Evolutionary conservation across 495 filamentous ascomycete species (phyloP), one percentile per base, ranked within the genome.

Genomic region (Venustampulla echinocandica): DNA sequence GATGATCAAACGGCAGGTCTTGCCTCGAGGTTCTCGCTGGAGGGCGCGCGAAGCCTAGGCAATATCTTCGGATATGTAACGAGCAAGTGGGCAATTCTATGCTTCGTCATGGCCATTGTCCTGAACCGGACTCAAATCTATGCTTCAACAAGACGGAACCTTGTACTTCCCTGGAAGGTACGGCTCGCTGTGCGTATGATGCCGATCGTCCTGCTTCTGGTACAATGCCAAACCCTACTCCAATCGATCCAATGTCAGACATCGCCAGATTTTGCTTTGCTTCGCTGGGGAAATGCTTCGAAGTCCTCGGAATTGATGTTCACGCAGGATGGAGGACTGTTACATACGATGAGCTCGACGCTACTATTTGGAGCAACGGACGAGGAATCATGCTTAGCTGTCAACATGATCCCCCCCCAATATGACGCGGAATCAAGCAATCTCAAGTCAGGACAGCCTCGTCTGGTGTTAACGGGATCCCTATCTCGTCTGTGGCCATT

Each of bases 211-310:
- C 66, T 94, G 0, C 82, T 96, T 47, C 44, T 78, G 10, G 67
- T 72, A 17, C 87, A 94, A 47, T 79, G 82, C 4, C 63, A 75
- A 9, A 63, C 64, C 15, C 60, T 97, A 4, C 74, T 97, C 9
- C 84, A 89, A 51, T 87, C 86, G 1, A 84, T 98, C 37, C 85
- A 85, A 49, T 98, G 92, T 56, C 93, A 98, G 65, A 95, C 89
- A 1, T 87, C 85, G 0, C 79, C 87, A 6, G 69, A 82, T 45
- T 94, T 86, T 56, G 68, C 80, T 18, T 56, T 72, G 34, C 64
- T 92, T 54, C 80, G 84, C 25, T 90, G 88, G 68, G 85, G 83
- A 4, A 79, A 78, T 39, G 68, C 80, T 2, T 75, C 67, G 34
- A 87, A 81, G 58, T 68, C 70, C 18, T 68, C 81, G 10, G 67